Evolutionary conservation across 345 rosid species (phyloP).

Genomic region (Physaria fendleri): DNA sequence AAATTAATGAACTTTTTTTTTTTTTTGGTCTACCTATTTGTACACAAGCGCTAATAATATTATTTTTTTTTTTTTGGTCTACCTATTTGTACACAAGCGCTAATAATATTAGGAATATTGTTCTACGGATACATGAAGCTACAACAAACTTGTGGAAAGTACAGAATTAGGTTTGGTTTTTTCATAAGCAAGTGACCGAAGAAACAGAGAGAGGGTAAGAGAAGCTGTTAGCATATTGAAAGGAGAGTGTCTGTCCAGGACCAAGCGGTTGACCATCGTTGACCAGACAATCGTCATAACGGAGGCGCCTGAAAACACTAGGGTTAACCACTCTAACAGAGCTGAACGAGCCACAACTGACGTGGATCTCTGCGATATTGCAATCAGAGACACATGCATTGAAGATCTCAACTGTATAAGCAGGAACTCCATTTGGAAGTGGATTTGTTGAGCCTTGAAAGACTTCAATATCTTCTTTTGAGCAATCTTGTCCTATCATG

Average conservation of each 20-base stretch:
- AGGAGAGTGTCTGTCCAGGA: conserved; percentile 59
- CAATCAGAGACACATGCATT: conserved; percentile 49
- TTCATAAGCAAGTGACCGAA: conserved; percentile 44
- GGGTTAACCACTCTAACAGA: conserved; percentile 56
- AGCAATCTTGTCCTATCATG: conserved; percentile 47
- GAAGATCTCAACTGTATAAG: conserved; percentile 49
- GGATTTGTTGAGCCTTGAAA: conserved; percentile 49
- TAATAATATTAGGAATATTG: background rate
- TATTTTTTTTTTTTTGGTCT: too few species aligned
- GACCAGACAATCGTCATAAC: conserved; percentile 62
- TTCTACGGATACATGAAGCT: background rate
- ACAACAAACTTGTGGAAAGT: background rate
- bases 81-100: background rate
- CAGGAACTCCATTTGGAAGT: conserved; percentile 61
- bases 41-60: too few species aligned
- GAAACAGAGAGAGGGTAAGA: conserved; percentile 56
- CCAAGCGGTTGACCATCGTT: conserved; percentile 55
- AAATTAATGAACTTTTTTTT: too few species aligned
- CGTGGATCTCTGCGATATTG: conserved; percentile 56
- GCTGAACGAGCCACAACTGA: conserved; percentile 70
- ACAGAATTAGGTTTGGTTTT: background rate
- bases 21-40: too few species aligned
- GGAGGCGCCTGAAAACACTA: conserved; percentile 42
- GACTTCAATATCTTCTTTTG: conserved; percentile 58
- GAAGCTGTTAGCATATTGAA: conserved; percentile 56